A percentile compares a stretch with the other conserved stretches of the same genome.
These are phyloP conservation scores for Setaria italica DNA, from an alignment of 202 grass and related monocot genomes.

Conservation along the genomic window DNA sequence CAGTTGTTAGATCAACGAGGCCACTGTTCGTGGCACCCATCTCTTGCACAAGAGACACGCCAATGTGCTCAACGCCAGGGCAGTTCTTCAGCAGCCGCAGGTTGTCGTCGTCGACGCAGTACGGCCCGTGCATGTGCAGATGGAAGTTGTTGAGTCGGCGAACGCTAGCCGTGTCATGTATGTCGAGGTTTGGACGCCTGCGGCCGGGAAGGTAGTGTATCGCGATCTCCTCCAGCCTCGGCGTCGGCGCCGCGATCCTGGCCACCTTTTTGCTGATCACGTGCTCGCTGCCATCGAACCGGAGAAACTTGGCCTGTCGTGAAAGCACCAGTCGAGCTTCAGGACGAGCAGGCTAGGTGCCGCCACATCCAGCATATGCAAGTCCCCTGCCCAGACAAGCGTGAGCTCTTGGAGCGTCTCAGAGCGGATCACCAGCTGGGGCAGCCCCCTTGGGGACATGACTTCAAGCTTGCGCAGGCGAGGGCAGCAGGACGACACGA, in stretches of 20 bases:
- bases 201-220: not conserved
- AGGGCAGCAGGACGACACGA: constrained; percentile 20
- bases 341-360: not conserved
- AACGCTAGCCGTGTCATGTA: not conserved
- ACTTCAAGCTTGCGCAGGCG: not conserved
- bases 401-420: not conserved
- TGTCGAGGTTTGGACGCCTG: not conserved
- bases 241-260: not conserved
- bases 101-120: not conserved
- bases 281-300: too few species aligned
- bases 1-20: not conserved
- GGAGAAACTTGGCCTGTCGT: too few species aligned
- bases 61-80: not conserved
- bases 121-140: not conserved
- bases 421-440: not conserved
- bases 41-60: too few species aligned
- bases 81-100: not conserved
- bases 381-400: not conserved
- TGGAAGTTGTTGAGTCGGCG: not conserved
- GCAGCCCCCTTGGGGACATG: not conserved
- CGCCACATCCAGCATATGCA: not conserved
- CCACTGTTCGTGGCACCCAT: too few species aligned
- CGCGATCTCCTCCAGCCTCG: not conserved
- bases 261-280: not conserved
- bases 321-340: too few species aligned